Base-by-base conservation (phyloP, 2,329 filamentous ascomycete genomes). In the Xylariaceae sp. region DNA sequence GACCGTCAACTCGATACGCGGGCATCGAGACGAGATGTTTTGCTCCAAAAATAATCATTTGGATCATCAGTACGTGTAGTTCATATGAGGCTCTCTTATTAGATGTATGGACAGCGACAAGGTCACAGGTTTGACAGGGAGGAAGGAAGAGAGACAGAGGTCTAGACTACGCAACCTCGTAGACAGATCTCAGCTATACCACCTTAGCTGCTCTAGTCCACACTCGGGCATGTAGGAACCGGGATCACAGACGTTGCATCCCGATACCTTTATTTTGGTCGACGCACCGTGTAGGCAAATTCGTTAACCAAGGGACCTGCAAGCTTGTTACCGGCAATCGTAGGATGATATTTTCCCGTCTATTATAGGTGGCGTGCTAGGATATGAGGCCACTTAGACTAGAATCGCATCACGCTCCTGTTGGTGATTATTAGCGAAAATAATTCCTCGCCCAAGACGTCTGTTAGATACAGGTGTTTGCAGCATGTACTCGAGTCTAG, bases 281-380 rank as follows among this genome's bases (percentile, higher is more conserved):
- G 54, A 18, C 41, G 44, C 41, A 54, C 37, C 41, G 46, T 54
- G 50, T 47, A 57, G 50, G 47, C 55, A 55, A 50, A 55, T 48
- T 55, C 52, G 47, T 23, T 27, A 45, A 51, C 55, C 55, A 58
- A 29, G 51, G 39, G 51, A 48, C 26, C 47, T 24, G 39, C 51
- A 58, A 55, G 52, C 55, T 58, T 58, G 47, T 58, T 55, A 41
- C 43, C 39, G 49, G 27, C 47, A 40, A 46, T 43, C 51, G 41
- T 44, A 11, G n/a, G n/a, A n/a, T n/a, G n/a, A n/a, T n/a, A n/a
- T n/a, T n/a, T n/a, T n/a, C n/a, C n/a, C n/a, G n/a, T n/a, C n/a
- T n/a, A n/a, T n/a, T n/a, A n/a, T n/a, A n/a, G n/a, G n/a, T n/a
- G n/a, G n/a, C n/a, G n/a, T n/a, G n/a, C n/a, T n/a, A n/a, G n/a